Conservation (phyloP, 2,329 filamentous ascomycete genomes). For the Plenodomus tracheiphilus region DNA sequence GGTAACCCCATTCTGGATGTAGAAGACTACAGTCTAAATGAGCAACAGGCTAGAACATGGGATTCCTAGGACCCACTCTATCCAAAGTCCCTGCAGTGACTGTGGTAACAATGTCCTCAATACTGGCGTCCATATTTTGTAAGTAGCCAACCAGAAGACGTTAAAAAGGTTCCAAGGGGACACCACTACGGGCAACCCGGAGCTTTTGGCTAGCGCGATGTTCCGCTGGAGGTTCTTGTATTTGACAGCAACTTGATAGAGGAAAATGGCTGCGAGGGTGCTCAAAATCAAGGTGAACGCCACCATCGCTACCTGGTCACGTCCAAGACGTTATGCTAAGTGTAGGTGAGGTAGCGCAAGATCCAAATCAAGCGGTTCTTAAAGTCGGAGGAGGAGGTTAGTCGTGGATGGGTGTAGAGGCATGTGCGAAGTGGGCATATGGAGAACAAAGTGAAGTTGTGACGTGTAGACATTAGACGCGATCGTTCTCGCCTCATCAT, state of each 20-base stretch:
- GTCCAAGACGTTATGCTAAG: background rate
- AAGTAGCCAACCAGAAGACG: constrained; percentile 60
- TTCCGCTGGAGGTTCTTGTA: constrained; percentile 47
- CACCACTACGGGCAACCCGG: constrained; percentile 50
- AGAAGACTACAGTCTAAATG: constrained; percentile 50
- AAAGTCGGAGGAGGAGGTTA: background rate
- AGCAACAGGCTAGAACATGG: constrained; percentile 1
- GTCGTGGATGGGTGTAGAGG: background rate
- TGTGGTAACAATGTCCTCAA: constrained; percentile 58
- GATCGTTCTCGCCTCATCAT: background rate
- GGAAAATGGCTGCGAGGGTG: constrained; percentile 31
- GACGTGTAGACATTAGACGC: constrained; percentile 22
- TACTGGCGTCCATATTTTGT: constrained; percentile 59
- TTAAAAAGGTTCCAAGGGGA: constrained; percentile 54
- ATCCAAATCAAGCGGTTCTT: background rate
- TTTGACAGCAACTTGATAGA: constrained; percentile 36
- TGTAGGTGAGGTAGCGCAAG: background rate
- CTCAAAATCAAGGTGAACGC: constrained; percentile 27
- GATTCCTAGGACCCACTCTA: constrained; percentile 56
- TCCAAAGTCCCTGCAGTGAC: constrained; percentile 60
- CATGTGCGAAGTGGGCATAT: constrained; percentile 3
- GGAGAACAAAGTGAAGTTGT: constrained; percentile 14
- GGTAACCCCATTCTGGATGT: constrained; percentile 63
- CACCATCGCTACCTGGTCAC: constrained; percentile 19
- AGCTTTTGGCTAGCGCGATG: constrained; percentile 50